These are phyloP conservation scores for Tulasnella calospora DNA, from an alignment of 768 basidiomycete genomes.

Conservation along the genomic window DNA sequence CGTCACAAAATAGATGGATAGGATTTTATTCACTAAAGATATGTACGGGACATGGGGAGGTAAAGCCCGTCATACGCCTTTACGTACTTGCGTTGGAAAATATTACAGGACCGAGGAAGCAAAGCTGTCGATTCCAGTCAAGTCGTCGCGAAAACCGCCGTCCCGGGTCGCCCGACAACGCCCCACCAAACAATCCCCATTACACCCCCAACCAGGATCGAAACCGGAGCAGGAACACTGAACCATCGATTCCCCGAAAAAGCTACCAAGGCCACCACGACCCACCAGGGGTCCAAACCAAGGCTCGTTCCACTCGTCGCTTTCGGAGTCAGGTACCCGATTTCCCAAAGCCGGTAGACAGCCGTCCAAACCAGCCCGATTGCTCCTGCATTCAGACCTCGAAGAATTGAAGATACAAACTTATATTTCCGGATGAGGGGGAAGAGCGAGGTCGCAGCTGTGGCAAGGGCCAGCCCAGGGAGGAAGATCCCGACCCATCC, in stretches of 20 bases:
- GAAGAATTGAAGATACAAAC: constrained; percentile 28
- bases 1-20: too few relatives aligned
- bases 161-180: neutral
- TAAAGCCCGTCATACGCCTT: too few relatives aligned
- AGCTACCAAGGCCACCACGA: neutral
- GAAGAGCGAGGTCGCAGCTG: neutral
- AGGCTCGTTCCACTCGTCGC: constrained; percentile 18
- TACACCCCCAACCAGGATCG: constrained; percentile 3
- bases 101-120: neutral
- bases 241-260: constrained; percentile 17
- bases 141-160: neutral
- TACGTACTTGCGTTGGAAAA: too few relatives aligned
- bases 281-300: constrained; percentile 17
- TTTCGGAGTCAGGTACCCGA: constrained; percentile 20
- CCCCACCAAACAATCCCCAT: constrained; percentile 16
- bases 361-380: constrained; percentile 27
- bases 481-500: constrained; percentile 16
- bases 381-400: constrained; percentile 26
- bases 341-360: constrained; percentile 28
- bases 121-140: neutral
- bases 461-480: constrained; percentile 2
- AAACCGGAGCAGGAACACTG: constrained; percentile 14
- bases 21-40: too few relatives aligned
- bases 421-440: constrained; percentile 11
- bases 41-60: too few relatives aligned